phyloP scores from a whole-genome alignment of 2,329 filamentous ascomycete species.

The Coleophoma crateriformis region DNA sequence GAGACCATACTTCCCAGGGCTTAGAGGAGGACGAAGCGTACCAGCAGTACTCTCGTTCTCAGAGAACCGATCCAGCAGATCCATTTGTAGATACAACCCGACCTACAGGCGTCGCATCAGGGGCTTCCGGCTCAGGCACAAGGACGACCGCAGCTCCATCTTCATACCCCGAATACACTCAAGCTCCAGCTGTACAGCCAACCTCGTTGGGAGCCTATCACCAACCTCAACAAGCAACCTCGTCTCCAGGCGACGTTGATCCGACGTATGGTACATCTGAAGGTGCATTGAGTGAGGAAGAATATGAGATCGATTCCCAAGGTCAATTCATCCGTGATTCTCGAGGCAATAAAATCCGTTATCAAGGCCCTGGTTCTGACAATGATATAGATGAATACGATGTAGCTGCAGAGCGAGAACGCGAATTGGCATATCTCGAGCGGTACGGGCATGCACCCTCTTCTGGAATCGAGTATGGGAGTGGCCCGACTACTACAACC shows the following conservation, averaged over 20 bases:
- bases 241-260: conserved; percentile 21
- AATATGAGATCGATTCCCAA: conserved; percentile 60
- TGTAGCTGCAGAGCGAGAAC: conserved; percentile 27
- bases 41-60: conserved; percentile 19
- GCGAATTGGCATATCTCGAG: conserved; percentile 17
- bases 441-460: conserved; percentile 16
- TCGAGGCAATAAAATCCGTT: conserved; percentile 52
- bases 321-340: conserved; percentile 57
- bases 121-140: conserved; percentile 17
- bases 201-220: conserved; percentile 34
- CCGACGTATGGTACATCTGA: conserved; percentile 40
- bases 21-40: conserved; percentile 19
- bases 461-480: conserved; percentile 20
- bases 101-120: conserved; percentile 17
- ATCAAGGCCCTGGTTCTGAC: conserved; percentile 42
- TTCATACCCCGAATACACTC: conserved; percentile 30
- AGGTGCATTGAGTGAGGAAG: conserved; percentile 61
- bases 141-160: conserved; percentile 9
- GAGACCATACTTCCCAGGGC: conserved; percentile 13
- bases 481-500: conserved; percentile 13
- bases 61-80: conserved; percentile 54
- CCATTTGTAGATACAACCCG: conserved; percentile 50
- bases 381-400: conserved; percentile 52
- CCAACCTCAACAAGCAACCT: conserved; percentile 36
- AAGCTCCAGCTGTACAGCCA: conserved; percentile 37